These are phyloP conservation scores for Beauveria pseudobassiana DNA, from an alignment of 2,329 filamentous ascomycete genomes.

Conservation along the genomic window DNA sequence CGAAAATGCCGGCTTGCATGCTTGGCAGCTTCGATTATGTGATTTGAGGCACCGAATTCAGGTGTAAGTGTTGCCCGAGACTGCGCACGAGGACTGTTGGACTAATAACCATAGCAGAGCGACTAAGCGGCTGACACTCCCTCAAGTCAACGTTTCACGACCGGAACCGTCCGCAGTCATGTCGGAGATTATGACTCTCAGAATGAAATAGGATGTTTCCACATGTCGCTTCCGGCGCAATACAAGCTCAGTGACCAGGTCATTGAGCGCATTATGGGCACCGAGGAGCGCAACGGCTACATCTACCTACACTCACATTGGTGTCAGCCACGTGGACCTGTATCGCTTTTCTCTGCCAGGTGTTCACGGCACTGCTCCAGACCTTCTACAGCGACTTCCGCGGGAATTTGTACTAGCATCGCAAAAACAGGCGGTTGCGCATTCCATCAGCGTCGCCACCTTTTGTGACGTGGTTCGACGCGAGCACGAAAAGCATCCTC, in stretches of 20 bases:
- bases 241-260: slow-evolving; percentile 28
- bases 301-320: slow-evolving; percentile 30
- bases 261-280: slow-evolving; percentile 24
- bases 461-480: slow-evolving; percentile 29
- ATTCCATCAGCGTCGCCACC: slow-evolving; percentile 28
- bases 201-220: slow-evolving; percentile 28
- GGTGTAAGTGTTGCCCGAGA: slow-evolving; percentile 19
- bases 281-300: slow-evolving; percentile 26
- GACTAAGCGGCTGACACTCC: slow-evolving; percentile 18
- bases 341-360: slow-evolving; percentile 33
- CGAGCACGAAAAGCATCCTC: slow-evolving; percentile 20
- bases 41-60: slow-evolving; percentile 31
- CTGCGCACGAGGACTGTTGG: not conserved
- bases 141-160: slow-evolving; percentile 14
- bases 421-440: slow-evolving; percentile 32
- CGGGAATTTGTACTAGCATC: slow-evolving; percentile 28
- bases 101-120: not conserved
- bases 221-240: slow-evolving; percentile 26
- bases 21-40: slow-evolving; percentile 27
- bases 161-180: slow-evolving; percentile 32
- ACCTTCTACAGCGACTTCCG: slow-evolving; percentile 28
- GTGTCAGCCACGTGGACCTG: slow-evolving; percentile 30
- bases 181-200: slow-evolving; percentile 29
- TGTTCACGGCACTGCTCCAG: slow-evolving; percentile 24
- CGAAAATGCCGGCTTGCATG: slow-evolving; percentile 24